A percentile compares a stretch with the other conserved stretches of the same genome.
phyloP scores from a whole-genome alignment of 805 yeast species.

The Candida xiaguanensis region DNA sequence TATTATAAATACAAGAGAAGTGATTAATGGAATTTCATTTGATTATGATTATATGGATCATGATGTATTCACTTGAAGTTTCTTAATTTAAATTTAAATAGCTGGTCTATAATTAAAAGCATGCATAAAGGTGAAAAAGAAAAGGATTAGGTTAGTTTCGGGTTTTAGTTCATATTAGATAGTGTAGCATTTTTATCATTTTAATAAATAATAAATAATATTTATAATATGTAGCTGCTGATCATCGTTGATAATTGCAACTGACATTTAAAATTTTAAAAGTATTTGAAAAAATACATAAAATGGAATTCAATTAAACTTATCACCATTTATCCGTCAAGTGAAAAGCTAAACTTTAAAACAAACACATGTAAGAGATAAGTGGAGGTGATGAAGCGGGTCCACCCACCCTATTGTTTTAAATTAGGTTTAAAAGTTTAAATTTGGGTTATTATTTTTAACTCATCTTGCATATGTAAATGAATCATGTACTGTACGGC shows the following conservation, averaged over 20 bases:
- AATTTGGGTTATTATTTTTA: too few species aligned
- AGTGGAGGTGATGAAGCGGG: neutral
- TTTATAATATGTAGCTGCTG: neutral
- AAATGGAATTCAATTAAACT: too few species aligned
- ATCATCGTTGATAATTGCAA: neutral
- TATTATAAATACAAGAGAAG: constrained; percentile 43
- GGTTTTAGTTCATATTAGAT: neutral
- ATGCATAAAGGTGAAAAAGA: neutral
- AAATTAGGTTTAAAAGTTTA: too few species aligned
- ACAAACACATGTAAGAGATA: neutral
- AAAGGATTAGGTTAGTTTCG: constrained; percentile 1
- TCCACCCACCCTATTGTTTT: neutral
- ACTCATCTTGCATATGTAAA: too few species aligned
- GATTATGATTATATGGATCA: constrained; percentile 43
- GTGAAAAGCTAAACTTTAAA: too few species aligned
- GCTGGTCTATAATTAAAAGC: constrained; percentile 7
- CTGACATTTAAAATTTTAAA: neutral
- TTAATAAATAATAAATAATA: neutral
- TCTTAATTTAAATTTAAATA: neutral
- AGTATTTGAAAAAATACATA: too few species aligned
- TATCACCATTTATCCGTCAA: neutral
- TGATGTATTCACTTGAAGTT: constrained; percentile 21
- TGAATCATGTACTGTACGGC: too few species aligned
- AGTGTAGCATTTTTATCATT: neutral
- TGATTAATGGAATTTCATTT: constrained; percentile 38